Conservation (phyloP, 352 stramenopile species). For the Pythium phragmitis region DNA sequence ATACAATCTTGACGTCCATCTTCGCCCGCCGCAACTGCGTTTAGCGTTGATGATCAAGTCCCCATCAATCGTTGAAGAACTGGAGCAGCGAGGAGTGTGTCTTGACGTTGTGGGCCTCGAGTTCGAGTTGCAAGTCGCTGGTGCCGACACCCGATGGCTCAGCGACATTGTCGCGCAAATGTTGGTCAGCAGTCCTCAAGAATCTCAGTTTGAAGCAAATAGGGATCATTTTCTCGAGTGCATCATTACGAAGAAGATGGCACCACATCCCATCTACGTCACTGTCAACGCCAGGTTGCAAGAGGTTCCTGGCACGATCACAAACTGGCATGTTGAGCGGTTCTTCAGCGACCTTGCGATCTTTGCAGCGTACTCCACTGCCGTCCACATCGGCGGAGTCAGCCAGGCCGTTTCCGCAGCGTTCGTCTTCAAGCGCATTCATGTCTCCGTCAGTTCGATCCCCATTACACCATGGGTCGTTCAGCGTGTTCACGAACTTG, state of each 20-base stretch:
- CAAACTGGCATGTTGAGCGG: constrained; percentile 3
- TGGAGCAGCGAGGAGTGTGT: neutral
- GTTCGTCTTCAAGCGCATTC: constrained; percentile 9
- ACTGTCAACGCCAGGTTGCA: neutral
- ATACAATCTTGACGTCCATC: constrained; percentile 2
- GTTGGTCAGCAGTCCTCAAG: neutral
- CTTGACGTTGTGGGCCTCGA: constrained; percentile 7
- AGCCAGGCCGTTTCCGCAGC: neutral
- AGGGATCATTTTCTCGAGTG: neutral
- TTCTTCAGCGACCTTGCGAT: constrained; percentile 8
- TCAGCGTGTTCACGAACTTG: neutral
- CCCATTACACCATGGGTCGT: constrained; percentile 8
- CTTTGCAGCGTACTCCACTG: neutral
- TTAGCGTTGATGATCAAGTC: neutral
- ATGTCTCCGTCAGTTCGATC: neutral
- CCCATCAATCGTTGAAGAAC: neutral
- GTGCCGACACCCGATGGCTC: neutral
- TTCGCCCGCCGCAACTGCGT: constrained; percentile 1
- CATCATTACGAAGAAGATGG: neutral
- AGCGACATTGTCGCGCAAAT: constrained; percentile 1
- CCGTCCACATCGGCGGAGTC: neutral
- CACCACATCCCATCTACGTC: neutral
- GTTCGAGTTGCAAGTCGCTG: constrained; percentile 5
- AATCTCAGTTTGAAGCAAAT: neutral
- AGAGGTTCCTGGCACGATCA: neutral